These are phyloP conservation scores for Annona cherimola DNA, from an alignment of 164 flowering plant species.

Conservation along the genomic window DNA sequence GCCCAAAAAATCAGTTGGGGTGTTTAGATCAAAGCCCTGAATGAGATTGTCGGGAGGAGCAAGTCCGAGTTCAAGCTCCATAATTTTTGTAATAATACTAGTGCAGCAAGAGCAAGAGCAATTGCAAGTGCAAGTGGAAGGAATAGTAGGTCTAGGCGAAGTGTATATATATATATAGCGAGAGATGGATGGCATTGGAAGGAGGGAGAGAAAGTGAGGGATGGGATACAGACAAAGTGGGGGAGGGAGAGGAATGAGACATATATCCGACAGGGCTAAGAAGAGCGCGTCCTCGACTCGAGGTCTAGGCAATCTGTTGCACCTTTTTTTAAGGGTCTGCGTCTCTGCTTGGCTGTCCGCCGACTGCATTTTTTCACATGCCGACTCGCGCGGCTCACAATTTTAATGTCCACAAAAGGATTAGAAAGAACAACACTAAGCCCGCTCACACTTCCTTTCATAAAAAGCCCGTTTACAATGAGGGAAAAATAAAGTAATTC, in stretches of 20 bases:
- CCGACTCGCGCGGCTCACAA: too few species aligned
- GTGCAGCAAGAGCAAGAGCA: neutral
- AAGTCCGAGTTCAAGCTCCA: constrained; percentile 40
- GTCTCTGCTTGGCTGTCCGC: constrained; percentile 8
- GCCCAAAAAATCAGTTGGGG: constrained; percentile 7
- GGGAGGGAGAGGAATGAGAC: neutral
- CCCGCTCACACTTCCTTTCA: too few species aligned
- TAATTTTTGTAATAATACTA: neutral
- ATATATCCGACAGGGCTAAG: constrained; percentile 7
- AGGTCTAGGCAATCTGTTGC: neutral
- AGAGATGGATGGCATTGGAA: neutral
- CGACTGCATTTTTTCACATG: neutral
- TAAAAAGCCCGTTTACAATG: too few species aligned
- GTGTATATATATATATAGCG: neutral
- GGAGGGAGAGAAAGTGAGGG: neutral
- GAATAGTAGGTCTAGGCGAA: neutral
- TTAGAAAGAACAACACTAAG: too few species aligned
- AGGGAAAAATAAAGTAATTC: too few species aligned
- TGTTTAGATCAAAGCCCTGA: constrained; percentile 22
- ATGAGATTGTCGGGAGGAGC: constrained; percentile 22
- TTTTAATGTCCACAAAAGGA: too few species aligned
- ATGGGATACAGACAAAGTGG: neutral
- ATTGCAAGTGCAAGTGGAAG: neutral
- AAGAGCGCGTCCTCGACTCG: constrained; percentile 2
- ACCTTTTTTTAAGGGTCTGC: neutral